Evolutionary conservation across 2,329 filamentous ascomycete genomes (phyloP).

Genomic region (Sphaerulina vaccinii): DNA sequence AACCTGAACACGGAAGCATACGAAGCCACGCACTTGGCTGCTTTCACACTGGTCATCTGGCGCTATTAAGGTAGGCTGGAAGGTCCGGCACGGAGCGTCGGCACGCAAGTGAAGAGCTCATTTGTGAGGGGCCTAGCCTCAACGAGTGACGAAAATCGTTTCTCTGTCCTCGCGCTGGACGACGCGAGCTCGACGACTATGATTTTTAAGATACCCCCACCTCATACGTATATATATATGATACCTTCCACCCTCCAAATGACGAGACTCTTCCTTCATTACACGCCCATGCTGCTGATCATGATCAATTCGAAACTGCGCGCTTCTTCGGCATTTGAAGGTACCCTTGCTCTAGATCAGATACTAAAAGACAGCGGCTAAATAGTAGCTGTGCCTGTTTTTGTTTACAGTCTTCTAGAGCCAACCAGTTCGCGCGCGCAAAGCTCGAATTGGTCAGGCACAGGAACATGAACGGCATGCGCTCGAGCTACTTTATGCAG

Average conservation of each 20-base stretch:
- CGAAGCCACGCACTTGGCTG: not conserved
- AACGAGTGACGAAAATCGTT: not conserved
- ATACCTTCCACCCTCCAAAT: not conserved
- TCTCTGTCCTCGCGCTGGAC: not conserved
- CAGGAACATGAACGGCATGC: not conserved
- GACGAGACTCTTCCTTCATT: not conserved
- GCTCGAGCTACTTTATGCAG: not conserved
- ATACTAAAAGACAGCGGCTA: not conserved
- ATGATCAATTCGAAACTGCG: not conserved
- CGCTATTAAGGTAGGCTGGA: slow-evolving; percentile 10
- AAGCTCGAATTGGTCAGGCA: not conserved
- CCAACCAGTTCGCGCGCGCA: not conserved
- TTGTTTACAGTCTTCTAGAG: not conserved
- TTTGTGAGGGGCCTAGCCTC: not conserved
- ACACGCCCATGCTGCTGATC: not conserved
- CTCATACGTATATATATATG: not conserved
- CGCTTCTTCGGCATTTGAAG: not conserved
- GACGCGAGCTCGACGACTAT: not conserved
- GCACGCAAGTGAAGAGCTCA: slow-evolving; percentile 4
- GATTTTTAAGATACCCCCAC: not conserved
- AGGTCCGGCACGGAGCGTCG: slow-evolving; percentile 12
- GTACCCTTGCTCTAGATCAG: not conserved
- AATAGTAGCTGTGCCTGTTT: not conserved
- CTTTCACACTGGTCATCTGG: not conserved
- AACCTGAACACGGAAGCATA: no score